Base-by-base conservation (phyloP, 768 basidiomycete species). In the Sarcomyxa edulis region DNA sequence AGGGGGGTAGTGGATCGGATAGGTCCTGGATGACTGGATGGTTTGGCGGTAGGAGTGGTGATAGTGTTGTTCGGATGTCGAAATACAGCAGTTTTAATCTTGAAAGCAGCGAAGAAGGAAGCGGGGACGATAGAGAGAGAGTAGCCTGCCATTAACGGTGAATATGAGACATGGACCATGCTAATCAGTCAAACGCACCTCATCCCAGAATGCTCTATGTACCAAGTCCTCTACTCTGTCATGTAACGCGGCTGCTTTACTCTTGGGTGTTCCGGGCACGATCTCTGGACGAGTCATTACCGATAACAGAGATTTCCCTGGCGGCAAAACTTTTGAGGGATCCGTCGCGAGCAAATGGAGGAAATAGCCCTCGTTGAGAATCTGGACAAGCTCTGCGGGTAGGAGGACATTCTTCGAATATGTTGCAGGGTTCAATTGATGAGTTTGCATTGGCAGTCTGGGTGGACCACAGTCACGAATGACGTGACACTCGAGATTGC, bases 121-220 rank as follows among this genome's bases (percentile, higher is more conserved):
- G 58, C n/a, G 73, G 65, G 19, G 72, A 72, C 3, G 79, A 78
- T 6, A 88, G 65, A 1, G 69, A 53, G 39, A 71, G 64, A 7
- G 70, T 45, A 2, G 75, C 83, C 84, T 87, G 49, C 14, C 9
- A 15, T 26, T 20, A 32, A 10, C n/a, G 29, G 29, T 16, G 7
- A 27, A n/a, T 5, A 9, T 30, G 11, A 5, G 28, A 5, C 14
- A 22, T 12, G 29, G 7, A 8, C 9, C 10, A 41, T 12, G 9
- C 25, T n/a, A n/a, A n/a, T n/a, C 15, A 6, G 24, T 20, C n/a
- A 32, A 38, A 48, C 69, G 51, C 48, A 85, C 84, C 69, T 83
- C 74, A 28, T 78, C 75, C 84, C 84, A 88, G 53, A 88, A 88
- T 4, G 80, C 83, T 34, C 61, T 64, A 52, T 83, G 79, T 9